Conservation (phyloP, 2,329 filamentous ascomycete genomes). For the Epichloe sylvatica region DNA sequence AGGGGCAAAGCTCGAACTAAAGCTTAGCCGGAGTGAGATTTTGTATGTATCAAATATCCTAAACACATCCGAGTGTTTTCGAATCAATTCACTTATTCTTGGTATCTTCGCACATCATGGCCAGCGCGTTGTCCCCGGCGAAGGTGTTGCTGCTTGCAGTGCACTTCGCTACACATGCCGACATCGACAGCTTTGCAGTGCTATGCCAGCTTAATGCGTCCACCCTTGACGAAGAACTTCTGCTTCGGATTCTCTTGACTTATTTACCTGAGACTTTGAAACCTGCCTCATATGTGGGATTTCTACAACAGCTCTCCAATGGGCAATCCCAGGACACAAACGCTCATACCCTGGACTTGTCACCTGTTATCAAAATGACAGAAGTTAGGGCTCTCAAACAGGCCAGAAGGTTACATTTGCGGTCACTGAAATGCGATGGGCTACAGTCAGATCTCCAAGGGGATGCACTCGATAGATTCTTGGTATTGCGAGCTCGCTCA, state of each 20-base stretch:
- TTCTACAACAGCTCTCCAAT: slow-evolving; percentile 44
- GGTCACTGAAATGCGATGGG: slow-evolving; percentile 39
- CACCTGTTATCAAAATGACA: slow-evolving; percentile 42
- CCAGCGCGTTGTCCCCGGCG: slow-evolving; percentile 39
- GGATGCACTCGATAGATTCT: slow-evolving; percentile 47
- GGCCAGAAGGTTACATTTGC: slow-evolving; percentile 47
- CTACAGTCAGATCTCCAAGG: slow-evolving; percentile 32
- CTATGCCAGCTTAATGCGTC: slow-evolving; percentile 43
- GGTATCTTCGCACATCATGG: not conserved
- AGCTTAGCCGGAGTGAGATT: not conserved
- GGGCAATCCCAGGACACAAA: slow-evolving; percentile 28
- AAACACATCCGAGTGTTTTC: not conserved
- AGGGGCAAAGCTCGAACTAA: not conserved
- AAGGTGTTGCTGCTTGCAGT: slow-evolving; percentile 62
- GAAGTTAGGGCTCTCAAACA: slow-evolving; percentile 51
- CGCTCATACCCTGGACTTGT: slow-evolving; percentile 37
- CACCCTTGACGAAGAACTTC: slow-evolving; percentile 47
- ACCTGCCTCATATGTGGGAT: slow-evolving; percentile 46
- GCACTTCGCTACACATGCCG: slow-evolving; percentile 51
- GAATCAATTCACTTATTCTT: not conserved
- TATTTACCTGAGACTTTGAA: slow-evolving; percentile 60
- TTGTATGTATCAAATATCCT: not conserved
- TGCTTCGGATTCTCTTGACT: slow-evolving; percentile 61
- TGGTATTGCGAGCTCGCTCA: slow-evolving; percentile 52
- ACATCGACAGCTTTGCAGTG: slow-evolving; percentile 47